phyloP scores from a whole-genome alignment of 371 early-diverging fungal species.

The Saksenaea vasiformis region DNA sequence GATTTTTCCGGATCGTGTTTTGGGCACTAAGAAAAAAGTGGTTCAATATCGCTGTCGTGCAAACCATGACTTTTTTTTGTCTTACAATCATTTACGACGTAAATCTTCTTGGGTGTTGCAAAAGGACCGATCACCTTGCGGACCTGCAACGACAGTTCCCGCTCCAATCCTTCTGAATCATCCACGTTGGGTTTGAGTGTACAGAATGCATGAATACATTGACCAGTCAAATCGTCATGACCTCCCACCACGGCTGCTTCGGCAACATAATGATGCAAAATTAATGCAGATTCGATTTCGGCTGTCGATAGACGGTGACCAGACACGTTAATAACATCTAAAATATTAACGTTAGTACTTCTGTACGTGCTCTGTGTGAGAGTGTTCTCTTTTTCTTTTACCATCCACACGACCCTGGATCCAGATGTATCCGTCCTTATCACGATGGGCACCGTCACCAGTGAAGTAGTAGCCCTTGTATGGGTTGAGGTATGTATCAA shows the following conservation, averaged over 20 bases:
- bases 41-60: no score
- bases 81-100: slow-evolving; percentile 71
- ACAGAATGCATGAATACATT: slow-evolving; percentile 74
- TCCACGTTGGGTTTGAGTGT: slow-evolving; percentile 64
- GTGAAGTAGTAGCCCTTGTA: slow-evolving; percentile 91
- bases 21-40: slow-evolving; percentile 68
- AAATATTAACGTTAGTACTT: not conserved
- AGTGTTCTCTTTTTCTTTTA: slow-evolving; percentile 6
- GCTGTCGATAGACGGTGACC: slow-evolving; percentile 97
- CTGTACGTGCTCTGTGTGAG: not conserved
- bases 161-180: slow-evolving; percentile 52
- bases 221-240: slow-evolving; percentile 93
- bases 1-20: slow-evolving; percentile 98
- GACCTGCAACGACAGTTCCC: slow-evolving; percentile 76
- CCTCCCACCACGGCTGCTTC: slow-evolving; percentile 97
- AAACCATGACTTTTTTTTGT: no score
- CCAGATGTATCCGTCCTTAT: slow-evolving; percentile 95
- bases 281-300: slow-evolving; percentile 93
- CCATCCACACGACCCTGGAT: slow-evolving; percentile 93
- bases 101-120: slow-evolving; percentile 87
- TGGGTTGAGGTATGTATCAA: slow-evolving; percentile 87
- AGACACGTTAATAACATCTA: slow-evolving; percentile 95
- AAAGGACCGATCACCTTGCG: slow-evolving; percentile 95
- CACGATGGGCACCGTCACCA: slow-evolving; percentile 88
- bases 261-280: slow-evolving; percentile 79